Percentiles rank a stretch among this genome's conserved stretches.
Evolutionary conservation across 1,139 yeast genomes (phyloP).

Genomic region (Debaryomyces robertsiae): DNA sequence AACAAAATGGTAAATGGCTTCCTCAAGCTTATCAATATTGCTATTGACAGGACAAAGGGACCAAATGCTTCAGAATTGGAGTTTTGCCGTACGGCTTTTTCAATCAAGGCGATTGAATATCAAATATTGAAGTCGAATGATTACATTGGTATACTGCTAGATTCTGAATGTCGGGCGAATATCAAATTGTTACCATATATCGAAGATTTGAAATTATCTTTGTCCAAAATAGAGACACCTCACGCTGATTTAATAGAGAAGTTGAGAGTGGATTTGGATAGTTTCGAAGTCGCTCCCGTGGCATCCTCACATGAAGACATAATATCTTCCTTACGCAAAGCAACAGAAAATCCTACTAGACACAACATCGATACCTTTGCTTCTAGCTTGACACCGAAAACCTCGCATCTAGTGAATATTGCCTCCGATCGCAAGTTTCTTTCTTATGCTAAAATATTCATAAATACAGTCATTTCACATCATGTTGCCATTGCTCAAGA

Average conservation of each 20-base stretch:
- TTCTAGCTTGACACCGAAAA: neutral
- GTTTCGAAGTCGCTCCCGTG: neutral
- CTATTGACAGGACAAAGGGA: slow-evolving; percentile 4
- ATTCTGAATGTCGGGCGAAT: neutral
- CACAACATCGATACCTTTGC: neutral
- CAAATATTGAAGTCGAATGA: slow-evolving; percentile 5
- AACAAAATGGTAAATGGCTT: slow-evolving; percentile 30
- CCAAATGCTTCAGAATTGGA: slow-evolving; percentile 1
- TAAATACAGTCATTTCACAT: neutral
- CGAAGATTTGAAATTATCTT: slow-evolving; percentile 9
- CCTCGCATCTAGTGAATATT: neutral
- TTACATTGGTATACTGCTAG: neutral
- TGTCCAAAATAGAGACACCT: neutral
- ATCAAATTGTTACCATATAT: slow-evolving; percentile 8
- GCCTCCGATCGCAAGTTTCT: slow-evolving; percentile 1
- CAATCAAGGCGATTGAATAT: slow-evolving; percentile 8
- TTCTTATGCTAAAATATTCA: neutral
- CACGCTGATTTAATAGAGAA: slow-evolving; percentile 1
- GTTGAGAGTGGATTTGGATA: slow-evolving; percentile 1
- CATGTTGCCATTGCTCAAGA: neutral
- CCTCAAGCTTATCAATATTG: slow-evolving; percentile 20
- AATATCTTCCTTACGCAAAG: neutral
- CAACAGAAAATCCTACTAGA: neutral
- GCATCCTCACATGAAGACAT: neutral
- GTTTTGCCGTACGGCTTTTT: slow-evolving; percentile 2